Evolutionary conservation across 371 early-diverging fungal genomes (phyloP).

Genomic region (Lichtheimia ramosa): DNA sequence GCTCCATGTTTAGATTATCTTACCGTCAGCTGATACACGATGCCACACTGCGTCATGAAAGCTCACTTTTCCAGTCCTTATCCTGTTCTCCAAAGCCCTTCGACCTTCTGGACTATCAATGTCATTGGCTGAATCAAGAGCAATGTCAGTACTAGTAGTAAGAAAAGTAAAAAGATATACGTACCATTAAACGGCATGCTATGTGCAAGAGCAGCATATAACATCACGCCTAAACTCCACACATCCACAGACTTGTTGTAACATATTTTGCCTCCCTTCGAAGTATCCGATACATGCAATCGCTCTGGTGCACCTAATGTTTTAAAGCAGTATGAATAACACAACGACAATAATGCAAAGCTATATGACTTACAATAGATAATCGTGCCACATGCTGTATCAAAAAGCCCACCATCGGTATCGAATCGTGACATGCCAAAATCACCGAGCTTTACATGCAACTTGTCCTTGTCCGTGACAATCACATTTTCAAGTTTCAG

Average conservation of each 20-base stretch:
- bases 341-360: background rate
- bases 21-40: background rate
- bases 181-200: background rate
- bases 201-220: background rate
- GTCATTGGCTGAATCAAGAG: background rate
- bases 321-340: background rate
- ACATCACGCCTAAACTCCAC: conserved; percentile 92
- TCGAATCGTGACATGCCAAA: conserved; percentile 74
- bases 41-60: too few species aligned
- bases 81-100: background rate
- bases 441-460: conserved; percentile 78
- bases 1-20: background rate
- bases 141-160: background rate
- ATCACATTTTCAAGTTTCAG: conserved; percentile 75
- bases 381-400: conserved; percentile 6
- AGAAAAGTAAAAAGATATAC: background rate
- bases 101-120: background rate
- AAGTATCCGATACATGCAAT: background rate
- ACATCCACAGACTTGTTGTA: conserved; percentile 88
- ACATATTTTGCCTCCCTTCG: background rate
- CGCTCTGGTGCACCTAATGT: conserved; percentile 9
- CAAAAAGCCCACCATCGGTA: background rate
- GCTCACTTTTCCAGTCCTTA: background rate
- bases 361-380: background rate
- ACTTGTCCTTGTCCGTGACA: conserved; percentile 54